Evolutionary conservation across 31 red algal species (phyloP).

Genomic region (Asparagopsis taxiformis): DNA sequence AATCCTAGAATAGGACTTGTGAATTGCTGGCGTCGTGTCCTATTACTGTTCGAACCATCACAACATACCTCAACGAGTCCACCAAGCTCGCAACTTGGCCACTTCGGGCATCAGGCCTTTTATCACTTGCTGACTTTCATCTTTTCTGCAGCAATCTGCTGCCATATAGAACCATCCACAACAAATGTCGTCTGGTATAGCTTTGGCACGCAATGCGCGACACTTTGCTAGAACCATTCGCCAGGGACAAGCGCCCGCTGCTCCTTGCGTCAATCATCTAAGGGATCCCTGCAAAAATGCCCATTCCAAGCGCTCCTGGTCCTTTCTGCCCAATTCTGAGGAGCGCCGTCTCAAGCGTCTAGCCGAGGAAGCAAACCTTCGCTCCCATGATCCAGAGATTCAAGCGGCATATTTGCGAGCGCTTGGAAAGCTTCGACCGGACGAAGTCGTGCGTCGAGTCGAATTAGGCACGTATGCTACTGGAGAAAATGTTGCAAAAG

Average conservation of each 20-base stretch:
- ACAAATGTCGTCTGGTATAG: neutral
- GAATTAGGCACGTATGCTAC: conserved; percentile 73
- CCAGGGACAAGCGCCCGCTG: neutral
- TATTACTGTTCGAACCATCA: too few species aligned
- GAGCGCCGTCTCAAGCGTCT: conserved; percentile 72
- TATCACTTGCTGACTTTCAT: too few species aligned
- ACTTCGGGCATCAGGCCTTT: too few species aligned
- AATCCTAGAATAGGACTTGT: too few species aligned
- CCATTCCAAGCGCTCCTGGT: conserved; percentile 39
- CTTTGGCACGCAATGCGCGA: neutral
- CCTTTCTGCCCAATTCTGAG: conserved; percentile 35
- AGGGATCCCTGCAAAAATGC: too few species aligned
- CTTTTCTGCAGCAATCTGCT: too few species aligned
- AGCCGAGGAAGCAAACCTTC: conserved; percentile 78
- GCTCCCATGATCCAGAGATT: conserved; percentile 67
- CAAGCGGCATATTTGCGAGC: conserved; percentile 72
- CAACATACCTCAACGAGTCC: too few species aligned
- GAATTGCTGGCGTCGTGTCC: too few species aligned
- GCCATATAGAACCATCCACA: too few species aligned
- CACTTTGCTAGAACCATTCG: neutral
- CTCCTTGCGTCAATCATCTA: neutral
- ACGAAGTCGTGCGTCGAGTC: conserved; percentile 83
- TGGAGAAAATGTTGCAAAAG: conserved; percentile 76
- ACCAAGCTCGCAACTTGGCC: too few species aligned
- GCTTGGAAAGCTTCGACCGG: conserved; percentile 59